These are phyloP conservation scores for Vitis hybrid DNA, from an alignment of 177 flowering plant genomes.

Conservation along the genomic window DNA sequence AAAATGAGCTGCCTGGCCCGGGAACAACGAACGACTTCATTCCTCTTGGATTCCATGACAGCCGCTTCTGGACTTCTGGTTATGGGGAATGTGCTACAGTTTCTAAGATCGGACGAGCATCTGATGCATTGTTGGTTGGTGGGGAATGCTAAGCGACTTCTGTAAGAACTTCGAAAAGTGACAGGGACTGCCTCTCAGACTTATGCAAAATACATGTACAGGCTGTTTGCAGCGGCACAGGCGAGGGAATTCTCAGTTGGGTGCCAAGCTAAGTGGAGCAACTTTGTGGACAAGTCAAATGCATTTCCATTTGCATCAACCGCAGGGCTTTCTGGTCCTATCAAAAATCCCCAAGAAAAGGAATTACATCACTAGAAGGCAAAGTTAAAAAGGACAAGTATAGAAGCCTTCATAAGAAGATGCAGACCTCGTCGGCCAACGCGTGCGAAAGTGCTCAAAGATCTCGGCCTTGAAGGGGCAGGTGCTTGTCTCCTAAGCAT, in stretches of 20 bases:
- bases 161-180: background rate
- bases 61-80: background rate
- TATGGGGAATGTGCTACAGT: background rate
- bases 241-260: slow-evolving; percentile 68
- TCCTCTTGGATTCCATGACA: background rate
- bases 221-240: slow-evolving; percentile 41
- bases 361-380: background rate
- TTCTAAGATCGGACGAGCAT: background rate
- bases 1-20: background rate
- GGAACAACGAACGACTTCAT: background rate
- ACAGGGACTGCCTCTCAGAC: background rate
- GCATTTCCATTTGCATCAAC: slow-evolving; percentile 73
- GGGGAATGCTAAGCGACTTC: background rate
- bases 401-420: background rate
- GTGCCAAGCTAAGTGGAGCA: slow-evolving; percentile 83
- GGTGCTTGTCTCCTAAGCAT: background rate
- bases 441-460: background rate
- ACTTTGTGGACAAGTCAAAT: slow-evolving; percentile 65
- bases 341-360: background rate
- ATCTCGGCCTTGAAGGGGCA: background rate
- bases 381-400: background rate
- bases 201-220: slow-evolving; percentile 76
- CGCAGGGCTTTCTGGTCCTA: slow-evolving; percentile 58
- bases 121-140: background rate
- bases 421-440: background rate